A percentile compares a stretch with the other conserved stretches of the same genome.
Evolutionary conservation across 139 green algal genomes (phyloP).

Genomic region (Auxenochlorella pyrenoidosa): DNA sequence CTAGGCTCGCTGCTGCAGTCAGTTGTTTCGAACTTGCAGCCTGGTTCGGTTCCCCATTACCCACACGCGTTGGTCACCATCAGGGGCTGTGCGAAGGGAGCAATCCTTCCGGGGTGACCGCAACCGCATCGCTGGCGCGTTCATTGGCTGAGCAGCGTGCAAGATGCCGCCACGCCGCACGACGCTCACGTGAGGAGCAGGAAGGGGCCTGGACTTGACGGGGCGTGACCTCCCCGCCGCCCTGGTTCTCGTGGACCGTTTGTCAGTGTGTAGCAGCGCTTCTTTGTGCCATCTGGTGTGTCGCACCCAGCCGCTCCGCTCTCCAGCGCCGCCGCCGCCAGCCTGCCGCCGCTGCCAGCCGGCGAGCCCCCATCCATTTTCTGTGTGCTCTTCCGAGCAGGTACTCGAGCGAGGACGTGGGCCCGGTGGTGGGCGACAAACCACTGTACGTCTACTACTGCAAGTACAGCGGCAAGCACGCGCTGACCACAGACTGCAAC

Average conservation of each 20-base stretch:
- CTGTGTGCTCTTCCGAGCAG: background rate
- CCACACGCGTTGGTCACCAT: too few species aligned
- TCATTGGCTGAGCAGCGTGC: background rate
- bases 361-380: background rate
- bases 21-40: too few species aligned
- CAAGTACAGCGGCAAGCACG: constrained; percentile 84
- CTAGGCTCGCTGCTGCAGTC: too few species aligned
- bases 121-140: too few species aligned
- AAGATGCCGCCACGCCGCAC: constrained; percentile 27
- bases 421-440: constrained; percentile 18
- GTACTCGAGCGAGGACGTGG: constrained; percentile 33
- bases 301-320: background rate
- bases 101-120: too few species aligned
- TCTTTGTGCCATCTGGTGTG: background rate
- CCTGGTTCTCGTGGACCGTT: too few species aligned
- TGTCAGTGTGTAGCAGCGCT: too few species aligned
- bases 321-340: background rate
- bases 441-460: constrained; percentile 86
- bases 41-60: too few species aligned
- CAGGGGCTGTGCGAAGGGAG: too few species aligned
- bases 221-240: too few species aligned
- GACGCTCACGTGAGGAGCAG: constrained; percentile 23
- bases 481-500: constrained; percentile 85
- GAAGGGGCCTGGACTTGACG: background rate
- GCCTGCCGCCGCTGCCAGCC: background rate